Percentiles rank a stretch among this genome's conserved stretches.
Conservation (phyloP, 192 early-diverging fungal species). For the Bifiguratus adelaidae region DNA sequence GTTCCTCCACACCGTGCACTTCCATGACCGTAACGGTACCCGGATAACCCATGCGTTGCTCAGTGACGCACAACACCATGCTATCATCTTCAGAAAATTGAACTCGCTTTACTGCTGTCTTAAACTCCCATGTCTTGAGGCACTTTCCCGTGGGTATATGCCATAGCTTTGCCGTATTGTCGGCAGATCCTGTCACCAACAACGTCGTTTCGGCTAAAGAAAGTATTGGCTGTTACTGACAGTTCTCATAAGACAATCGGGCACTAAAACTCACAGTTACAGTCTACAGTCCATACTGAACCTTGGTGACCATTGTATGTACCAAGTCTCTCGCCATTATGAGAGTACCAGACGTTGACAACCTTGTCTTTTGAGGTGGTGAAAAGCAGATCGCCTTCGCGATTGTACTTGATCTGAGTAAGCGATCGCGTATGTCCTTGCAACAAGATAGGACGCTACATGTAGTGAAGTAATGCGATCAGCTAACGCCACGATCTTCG, state of each 20-base stretch:
- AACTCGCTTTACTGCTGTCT: constrained; percentile 85
- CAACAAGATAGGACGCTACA: constrained; percentile 85
- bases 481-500: too few species aligned
- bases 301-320: constrained; percentile 90
- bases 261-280: constrained; percentile 54
- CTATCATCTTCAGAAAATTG: constrained; percentile 85
- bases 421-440: constrained; percentile 95
- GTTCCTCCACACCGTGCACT: constrained; percentile 45
- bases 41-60: constrained; percentile 88
- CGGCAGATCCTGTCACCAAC: constrained; percentile 81
- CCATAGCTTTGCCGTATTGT: constrained; percentile 89
- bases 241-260: not conserved
- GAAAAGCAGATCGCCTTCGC: constrained; percentile 95
- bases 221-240: not conserved
- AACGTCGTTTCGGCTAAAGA: constrained; percentile 55
- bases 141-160: constrained; percentile 82
- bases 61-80: constrained; percentile 86
- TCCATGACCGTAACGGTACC: constrained; percentile 77
- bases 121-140: constrained; percentile 85
- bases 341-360: constrained; percentile 92
- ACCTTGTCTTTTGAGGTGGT: constrained; percentile 91
- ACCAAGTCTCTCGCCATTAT: constrained; percentile 96
- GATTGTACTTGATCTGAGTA: constrained; percentile 97
- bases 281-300: constrained; percentile 90
- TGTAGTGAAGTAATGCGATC: too few species aligned